A percentile compares a stretch with the other conserved stretches of the same genome.
These are phyloP conservation scores for Lactarius psammicola DNA, from an alignment of 768 basidiomycete species.

Conservation along the genomic window DNA sequence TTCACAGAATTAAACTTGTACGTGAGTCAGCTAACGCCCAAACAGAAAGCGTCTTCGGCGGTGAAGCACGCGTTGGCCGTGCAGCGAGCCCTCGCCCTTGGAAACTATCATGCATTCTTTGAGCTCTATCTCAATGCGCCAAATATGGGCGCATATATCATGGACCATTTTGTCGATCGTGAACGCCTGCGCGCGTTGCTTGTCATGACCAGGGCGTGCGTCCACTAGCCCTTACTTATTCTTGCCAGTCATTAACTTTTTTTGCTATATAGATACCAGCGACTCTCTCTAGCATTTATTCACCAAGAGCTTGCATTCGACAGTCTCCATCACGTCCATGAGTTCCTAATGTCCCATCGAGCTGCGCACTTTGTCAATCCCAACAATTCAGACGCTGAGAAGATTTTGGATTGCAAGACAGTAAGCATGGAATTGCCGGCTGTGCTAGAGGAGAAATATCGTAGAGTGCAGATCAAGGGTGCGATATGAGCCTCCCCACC, in stretches of 20 bases:
- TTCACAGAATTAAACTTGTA: constrained; percentile 86
- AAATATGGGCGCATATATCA: constrained; percentile 98
- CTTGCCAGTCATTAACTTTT: constrained; percentile 1
- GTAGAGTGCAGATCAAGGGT: constrained; percentile 88
- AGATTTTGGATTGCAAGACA: constrained; percentile 69
- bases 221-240: constrained; percentile 29
- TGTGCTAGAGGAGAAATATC: constrained; percentile 76
- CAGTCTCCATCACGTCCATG: constrained; percentile 52
- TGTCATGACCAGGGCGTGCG: constrained; percentile 92
- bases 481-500: constrained; percentile 58
- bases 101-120: constrained; percentile 94
- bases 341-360: constrained; percentile 70
- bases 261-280: constrained; percentile 63
- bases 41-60: constrained; percentile 77
- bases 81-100: constrained; percentile 84
- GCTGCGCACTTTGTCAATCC: constrained; percentile 67
- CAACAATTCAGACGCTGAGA: constrained; percentile 57
- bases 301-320: constrained; percentile 86
- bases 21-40: constrained; percentile 94
- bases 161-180: constrained; percentile 96
- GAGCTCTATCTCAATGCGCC: constrained; percentile 78
- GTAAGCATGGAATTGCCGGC: constrained; percentile 55
- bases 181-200: constrained; percentile 85
- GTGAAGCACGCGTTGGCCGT: constrained; percentile 90
- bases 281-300: constrained; percentile 74